These are phyloP conservation scores for Chenopodium album DNA, from an alignment of 148 eudicot species.

Conservation along the genomic window DNA sequence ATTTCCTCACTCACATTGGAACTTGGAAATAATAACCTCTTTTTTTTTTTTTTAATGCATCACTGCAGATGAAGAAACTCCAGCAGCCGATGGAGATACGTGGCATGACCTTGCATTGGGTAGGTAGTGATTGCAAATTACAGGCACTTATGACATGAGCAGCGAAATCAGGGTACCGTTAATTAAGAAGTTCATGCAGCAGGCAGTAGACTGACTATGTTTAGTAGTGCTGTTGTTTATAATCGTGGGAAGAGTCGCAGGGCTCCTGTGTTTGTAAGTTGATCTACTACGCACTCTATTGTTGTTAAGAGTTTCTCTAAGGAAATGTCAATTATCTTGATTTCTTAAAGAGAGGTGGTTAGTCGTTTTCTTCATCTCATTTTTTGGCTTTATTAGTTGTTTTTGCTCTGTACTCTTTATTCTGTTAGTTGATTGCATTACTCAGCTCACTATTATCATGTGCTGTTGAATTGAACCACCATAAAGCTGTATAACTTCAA, in stretches of 20 bases:
- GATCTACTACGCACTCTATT: neutral
- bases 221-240: neutral
- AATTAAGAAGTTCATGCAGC: neutral
- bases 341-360: neutral
- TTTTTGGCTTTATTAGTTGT: slow-evolving; percentile 10
- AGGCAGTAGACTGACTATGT: neutral
- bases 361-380: neutral
- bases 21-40: too few species aligned
- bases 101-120: slow-evolving; percentile 71
- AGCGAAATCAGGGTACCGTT: neutral
- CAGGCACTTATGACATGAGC: neutral
- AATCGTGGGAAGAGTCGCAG: neutral
- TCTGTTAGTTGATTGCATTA: neutral
- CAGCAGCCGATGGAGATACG: slow-evolving; percentile 50
- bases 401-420: neutral
- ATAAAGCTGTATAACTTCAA: neutral
- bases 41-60: neutral
- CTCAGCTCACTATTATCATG: neutral
- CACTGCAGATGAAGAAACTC: slow-evolving; percentile 55
- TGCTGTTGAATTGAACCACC: slow-evolving; percentile 4
- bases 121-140: slow-evolving; percentile 20
- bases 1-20: neutral
- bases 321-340: too few species aligned
- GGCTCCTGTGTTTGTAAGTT: neutral
- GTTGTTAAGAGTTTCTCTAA: neutral